phyloP scores from a whole-genome alignment of 441 rosid genomes.

The Adansonia rubrostipa region DNA sequence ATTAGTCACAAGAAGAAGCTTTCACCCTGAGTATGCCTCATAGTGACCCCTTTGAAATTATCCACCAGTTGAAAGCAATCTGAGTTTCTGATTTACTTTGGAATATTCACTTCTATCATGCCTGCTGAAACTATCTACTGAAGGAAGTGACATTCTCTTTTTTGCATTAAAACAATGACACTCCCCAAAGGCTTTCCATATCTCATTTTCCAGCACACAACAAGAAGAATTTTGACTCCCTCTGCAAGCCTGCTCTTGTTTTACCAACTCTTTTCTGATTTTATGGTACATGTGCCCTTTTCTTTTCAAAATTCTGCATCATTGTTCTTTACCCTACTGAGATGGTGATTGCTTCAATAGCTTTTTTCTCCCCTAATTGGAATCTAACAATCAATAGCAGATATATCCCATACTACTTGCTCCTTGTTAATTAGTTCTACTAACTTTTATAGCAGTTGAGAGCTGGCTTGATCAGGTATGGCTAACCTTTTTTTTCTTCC shows the following conservation, averaged over 20 bases:
- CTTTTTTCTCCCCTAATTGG: background rate
- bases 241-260: background rate
- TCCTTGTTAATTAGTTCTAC: background rate
- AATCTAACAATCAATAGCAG: background rate
- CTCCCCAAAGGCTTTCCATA: background rate
- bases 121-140: no score
- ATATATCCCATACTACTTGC: background rate
- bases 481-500: background rate
- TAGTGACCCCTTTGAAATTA: background rate
- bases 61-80: background rate
- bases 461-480: background rate
- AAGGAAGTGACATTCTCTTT: no score
- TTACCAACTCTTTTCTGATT: background rate
- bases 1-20: no score
- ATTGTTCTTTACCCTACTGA: background rate
- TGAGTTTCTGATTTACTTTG: slow-evolving; percentile 6
- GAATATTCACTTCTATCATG: background rate
- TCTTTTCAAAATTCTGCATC: background rate
- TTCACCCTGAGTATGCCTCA: no score
- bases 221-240: background rate
- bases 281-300: background rate
- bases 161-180: no score
- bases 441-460: background rate
- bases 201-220: background rate
- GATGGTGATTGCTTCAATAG: background rate